phyloP scores from a whole-genome alignment of 2,329 filamentous ascomycete genomes.

The Calonectria fujianensis region DNA sequence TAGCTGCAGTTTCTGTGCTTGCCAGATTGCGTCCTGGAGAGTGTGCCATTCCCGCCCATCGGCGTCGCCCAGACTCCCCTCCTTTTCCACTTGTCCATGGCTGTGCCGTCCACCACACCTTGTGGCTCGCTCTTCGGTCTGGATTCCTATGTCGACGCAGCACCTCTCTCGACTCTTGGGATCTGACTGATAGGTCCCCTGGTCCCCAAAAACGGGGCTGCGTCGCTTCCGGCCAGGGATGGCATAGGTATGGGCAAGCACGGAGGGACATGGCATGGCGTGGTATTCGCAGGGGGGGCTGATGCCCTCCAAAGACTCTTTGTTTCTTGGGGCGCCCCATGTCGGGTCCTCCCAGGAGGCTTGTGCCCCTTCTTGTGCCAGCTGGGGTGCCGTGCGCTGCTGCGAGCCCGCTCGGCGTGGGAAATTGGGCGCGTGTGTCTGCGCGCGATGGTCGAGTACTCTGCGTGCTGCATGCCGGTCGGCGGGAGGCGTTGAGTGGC shows the following conservation, averaged over 20 bases:
- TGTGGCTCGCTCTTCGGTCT: slow-evolving; percentile 30
- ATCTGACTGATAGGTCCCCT: slow-evolving; percentile 47
- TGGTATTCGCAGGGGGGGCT: slow-evolving; percentile 40
- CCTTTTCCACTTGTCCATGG: slow-evolving; percentile 6
- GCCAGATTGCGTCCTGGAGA: slow-evolving; percentile 15
- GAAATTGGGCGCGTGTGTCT: slow-evolving; percentile 36
- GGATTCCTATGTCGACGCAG: slow-evolving; percentile 26
- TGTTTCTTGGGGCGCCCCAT: slow-evolving; percentile 40
- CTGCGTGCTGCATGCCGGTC: slow-evolving; percentile 28
- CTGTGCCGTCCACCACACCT: slow-evolving; percentile 28
- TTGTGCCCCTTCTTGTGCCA: slow-evolving; percentile 41
- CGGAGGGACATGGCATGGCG: slow-evolving; percentile 34
- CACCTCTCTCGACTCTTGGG: slow-evolving; percentile 36
- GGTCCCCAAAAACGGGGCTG: slow-evolving; percentile 46
- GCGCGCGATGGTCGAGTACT: slow-evolving; percentile 33
- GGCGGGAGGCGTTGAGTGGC: slow-evolving; percentile 35
- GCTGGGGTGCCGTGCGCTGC: slow-evolving; percentile 33
- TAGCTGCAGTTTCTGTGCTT: slow-evolving; percentile 8
- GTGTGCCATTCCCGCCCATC: slow-evolving; percentile 20
- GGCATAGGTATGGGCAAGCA: slow-evolving; percentile 41
- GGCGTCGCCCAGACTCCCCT: neutral
- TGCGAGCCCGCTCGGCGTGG: slow-evolving; percentile 30
- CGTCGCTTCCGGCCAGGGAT: slow-evolving; percentile 46
- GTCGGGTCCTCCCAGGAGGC: slow-evolving; percentile 43
- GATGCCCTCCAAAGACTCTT: slow-evolving; percentile 35